Evolutionary conservation across 1,284 basidiomycete species (phyloP).

Genomic region (Termitomyces sp.): DNA sequence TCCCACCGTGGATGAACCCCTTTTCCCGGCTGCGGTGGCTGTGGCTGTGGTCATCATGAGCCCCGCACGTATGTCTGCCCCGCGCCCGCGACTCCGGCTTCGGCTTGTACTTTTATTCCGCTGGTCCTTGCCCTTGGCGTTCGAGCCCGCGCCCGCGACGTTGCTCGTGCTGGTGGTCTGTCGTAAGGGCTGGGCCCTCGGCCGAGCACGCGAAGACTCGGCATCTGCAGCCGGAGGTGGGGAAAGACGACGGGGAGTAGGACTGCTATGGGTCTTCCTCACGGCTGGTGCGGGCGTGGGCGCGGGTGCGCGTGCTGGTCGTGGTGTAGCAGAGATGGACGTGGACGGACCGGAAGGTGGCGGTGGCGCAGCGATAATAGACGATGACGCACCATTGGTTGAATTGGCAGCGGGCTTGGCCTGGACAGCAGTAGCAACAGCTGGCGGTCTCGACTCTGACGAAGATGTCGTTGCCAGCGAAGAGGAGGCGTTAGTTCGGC

Average conservation of each 20-base stretch:
- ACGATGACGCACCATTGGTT: neutral
- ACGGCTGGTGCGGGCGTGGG: neutral
- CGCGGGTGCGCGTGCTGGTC: neutral
- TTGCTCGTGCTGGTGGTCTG: slow-evolving; percentile 14
- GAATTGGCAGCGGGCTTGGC: neutral
- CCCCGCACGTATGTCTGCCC: slow-evolving; percentile 4
- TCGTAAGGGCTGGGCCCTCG: slow-evolving; percentile 5
- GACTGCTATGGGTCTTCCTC: slow-evolving; percentile 3
- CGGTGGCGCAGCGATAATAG: slow-evolving; percentile 2
- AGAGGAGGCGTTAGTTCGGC: slow-evolving; percentile 8
- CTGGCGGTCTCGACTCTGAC: neutral
- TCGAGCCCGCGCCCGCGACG: neutral
- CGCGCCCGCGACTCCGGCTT: slow-evolving; percentile 14
- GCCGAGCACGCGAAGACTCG: neutral
- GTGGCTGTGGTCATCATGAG: slow-evolving; percentile 18
- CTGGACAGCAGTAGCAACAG: neutral
- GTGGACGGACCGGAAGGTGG: neutral
- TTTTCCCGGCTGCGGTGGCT: too few species aligned
- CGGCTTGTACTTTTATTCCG: slow-evolving; percentile 12
- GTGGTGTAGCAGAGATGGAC: neutral
- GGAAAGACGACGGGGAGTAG: neutral
- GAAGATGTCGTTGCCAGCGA: neutral
- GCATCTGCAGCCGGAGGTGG: slow-evolving; percentile 1
- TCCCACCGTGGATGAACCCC: neutral
- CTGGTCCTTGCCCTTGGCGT: neutral